phyloP scores from a whole-genome alignment of 352 stramenopile species.

The Phytophthora colocasiae region DNA sequence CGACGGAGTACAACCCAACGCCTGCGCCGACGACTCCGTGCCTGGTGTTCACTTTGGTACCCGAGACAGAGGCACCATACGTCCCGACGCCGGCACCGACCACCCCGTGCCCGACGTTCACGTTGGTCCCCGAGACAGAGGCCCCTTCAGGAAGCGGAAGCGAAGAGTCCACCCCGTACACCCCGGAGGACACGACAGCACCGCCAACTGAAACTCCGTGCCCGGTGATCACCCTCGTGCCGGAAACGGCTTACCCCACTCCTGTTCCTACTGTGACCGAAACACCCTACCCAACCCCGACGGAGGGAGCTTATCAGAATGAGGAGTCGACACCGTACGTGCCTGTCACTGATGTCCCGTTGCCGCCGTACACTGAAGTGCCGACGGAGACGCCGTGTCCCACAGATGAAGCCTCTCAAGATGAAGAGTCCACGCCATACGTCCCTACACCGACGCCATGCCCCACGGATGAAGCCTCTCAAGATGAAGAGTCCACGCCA shows the following conservation, averaged over 20 bases:
- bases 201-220: not conserved
- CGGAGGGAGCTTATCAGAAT: constrained; percentile 15
- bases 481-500: no score
- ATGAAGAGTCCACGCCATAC: no score
- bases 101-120: constrained; percentile 21
- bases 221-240: no score
- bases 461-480: not conserved
- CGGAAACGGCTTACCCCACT: no score
- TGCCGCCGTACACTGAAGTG: constrained; percentile 14
- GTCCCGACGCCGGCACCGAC: constrained; percentile 15
- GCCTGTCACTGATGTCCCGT: constrained; percentile 19
- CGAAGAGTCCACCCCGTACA: constrained; percentile 12
- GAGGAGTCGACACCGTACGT: constrained; percentile 14
- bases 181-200: constrained; percentile 7
- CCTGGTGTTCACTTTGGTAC: constrained; percentile 2
- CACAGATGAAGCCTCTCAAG: no score
- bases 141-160: constrained; percentile 4
- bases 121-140: constrained; percentile 24
- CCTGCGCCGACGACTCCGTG: constrained; percentile 10
- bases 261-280: not conserved
- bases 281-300: constrained; percentile 1
- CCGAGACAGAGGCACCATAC: constrained; percentile 21
- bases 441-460: no score
- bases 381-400: constrained; percentile 24
- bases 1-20: constrained; percentile 2